Evolutionary conservation across 2,329 filamentous ascomycete species (phyloP).

Genomic region (Cordyceps farinosa): DNA sequence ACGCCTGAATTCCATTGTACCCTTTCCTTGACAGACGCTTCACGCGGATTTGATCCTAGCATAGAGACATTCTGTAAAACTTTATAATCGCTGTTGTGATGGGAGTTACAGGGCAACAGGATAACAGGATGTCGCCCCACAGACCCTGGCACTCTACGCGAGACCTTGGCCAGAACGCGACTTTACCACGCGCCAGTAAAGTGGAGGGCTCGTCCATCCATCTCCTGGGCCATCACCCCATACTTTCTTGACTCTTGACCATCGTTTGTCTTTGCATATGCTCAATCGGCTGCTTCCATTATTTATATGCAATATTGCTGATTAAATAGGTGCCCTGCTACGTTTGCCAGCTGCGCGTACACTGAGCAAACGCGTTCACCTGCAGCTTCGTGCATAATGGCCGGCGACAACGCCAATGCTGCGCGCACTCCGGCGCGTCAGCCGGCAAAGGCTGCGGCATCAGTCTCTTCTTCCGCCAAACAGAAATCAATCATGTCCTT

Average conservation of each 20-base stretch:
- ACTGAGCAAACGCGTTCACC: slow-evolving; percentile 4
- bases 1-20: no score
- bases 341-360: neutral
- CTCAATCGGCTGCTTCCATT: neutral
- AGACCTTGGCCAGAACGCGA: slow-evolving; percentile 15
- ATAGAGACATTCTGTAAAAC: neutral
- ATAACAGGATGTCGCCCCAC: neutral
- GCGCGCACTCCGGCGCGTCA: slow-evolving; percentile 34
- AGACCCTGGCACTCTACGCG: slow-evolving; percentile 11
- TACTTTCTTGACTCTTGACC: neutral
- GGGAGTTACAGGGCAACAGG: neutral
- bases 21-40: no score
- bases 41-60: no score
- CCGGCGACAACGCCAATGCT: slow-evolving; percentile 26
- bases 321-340: neutral
- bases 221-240: neutral
- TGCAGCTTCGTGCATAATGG: slow-evolving; percentile 26
- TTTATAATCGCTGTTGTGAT: neutral
- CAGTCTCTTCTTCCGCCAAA: slow-evolving; percentile 34
- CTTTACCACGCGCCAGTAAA: slow-evolving; percentile 9
- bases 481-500: slow-evolving; percentile 44
- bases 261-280: neutral
- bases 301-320: neutral
- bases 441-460: slow-evolving; percentile 26
- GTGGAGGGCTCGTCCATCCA: slow-evolving; percentile 4